A percentile compares a stretch with the other conserved stretches of the same genome.
Evolutionary conservation across 176 grass and related monocot genomes (phyloP).

Genomic region (sorghum (Sorghum bicolor)): Sorghum_bicolor_NCBIv3 NC_012871.2:64336501-64337000

Average conservation of each 20-base stretch:
- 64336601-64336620: neutral
- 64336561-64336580: neutral
- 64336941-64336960: conserved; percentile 93
- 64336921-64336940: conserved; percentile 55
- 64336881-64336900: conserved; percentile 4
- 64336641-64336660: neutral
- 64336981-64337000: conserved; percentile 61
- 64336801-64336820: conserved; percentile 78
- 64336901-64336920: conserved; percentile 85
- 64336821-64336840: conserved; percentile 96
- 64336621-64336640: neutral
- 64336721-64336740: conserved; percentile 20
- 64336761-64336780: conserved; percentile 99
- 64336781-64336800: conserved; percentile 92
- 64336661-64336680: conserved; percentile 6
- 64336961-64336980: conserved; percentile 83
- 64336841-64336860: conserved; percentile 15
- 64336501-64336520: neutral
- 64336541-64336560: conserved; percentile 1
- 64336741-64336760: conserved; percentile 92
- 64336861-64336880: conserved; percentile 13
- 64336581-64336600: neutral
- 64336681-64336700: conserved; percentile 19
- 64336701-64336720: conserved; percentile 28
- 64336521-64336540: neutral